Conservation (phyloP, 495 filamentous ascomycete genomes). For the Neurospora sp. region DNA sequence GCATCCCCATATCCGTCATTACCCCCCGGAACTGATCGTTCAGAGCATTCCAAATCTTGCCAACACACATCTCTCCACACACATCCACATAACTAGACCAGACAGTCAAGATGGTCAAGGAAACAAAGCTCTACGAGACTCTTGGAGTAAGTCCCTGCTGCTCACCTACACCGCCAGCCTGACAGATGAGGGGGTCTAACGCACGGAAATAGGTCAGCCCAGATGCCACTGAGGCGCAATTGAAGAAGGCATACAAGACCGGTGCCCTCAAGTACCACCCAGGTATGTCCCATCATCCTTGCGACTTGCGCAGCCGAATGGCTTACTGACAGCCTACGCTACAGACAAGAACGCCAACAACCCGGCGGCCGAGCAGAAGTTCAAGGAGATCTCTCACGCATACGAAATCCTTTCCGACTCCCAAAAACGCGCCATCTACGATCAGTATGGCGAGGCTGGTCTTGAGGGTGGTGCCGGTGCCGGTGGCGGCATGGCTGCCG, state of each 20-base stretch:
- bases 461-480: conserved; percentile 76
- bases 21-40: not conserved
- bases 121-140: conserved; percentile 77
- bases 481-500: conserved; percentile 83
- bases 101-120: conserved; percentile 70
- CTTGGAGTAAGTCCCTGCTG: conserved; percentile 60
- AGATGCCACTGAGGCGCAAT: conserved; percentile 61
- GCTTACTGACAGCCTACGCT: conserved; percentile 8
- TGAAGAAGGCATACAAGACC: conserved; percentile 87
- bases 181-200: not conserved
- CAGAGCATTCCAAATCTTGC: not conserved
- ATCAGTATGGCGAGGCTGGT: conserved; percentile 95
- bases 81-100: conserved; percentile 1
- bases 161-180: not conserved
- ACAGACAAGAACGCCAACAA: conserved; percentile 93
- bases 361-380: conserved; percentile 89
- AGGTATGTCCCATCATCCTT: conserved; percentile 43
- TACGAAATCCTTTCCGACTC: conserved; percentile 90
- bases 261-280: conserved; percentile 85
- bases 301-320: not conserved
- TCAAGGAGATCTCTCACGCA: conserved; percentile 92
- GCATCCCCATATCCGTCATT: not conserved
- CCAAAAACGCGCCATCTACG: conserved; percentile 85
- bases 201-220: conserved; percentile 54
- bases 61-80: conserved; percentile 2